Base-by-base conservation (phyloP, 2,329 filamentous ascomycete species). In the Cordyceps fumosorosea region DNA sequence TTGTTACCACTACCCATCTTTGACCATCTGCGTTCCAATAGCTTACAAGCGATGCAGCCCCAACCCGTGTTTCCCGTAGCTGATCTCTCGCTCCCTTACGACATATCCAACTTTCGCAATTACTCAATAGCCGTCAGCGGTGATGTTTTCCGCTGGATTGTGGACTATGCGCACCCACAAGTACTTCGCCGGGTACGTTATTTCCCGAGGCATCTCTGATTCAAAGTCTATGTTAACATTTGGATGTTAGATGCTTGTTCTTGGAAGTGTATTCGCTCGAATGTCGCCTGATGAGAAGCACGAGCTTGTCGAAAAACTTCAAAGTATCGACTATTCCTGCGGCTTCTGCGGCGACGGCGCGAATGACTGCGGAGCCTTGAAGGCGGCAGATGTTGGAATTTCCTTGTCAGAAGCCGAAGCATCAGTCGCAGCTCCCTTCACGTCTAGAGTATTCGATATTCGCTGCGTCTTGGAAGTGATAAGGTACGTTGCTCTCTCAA, bases 281-380 rank as follows among this genome's bases (percentile, higher is more conserved):
- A 99, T 99, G 95, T 98, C 93, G 1, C 96, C 95, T 0, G 96
- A 99, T 72, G 95, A 99, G 75, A 99, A 99, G 74, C 93, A 97
- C 71, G 96, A 99, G 74, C 80, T 99, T 2, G 92, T 99, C 2
- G 95, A 98, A 74, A 99, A 97, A 73, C 82, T 99, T 3, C 96
- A 99, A 73, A 93, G 90, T 68, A 91, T 99, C 66, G 93, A 93
- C 72, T 99, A 97, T 74, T 96, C 90, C 68, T 91, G 87, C 67
- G 95, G 95, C 32, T 99, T 99, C 76, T 99, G 95, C 70, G 95
- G 95, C 51, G 95, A 99, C 72, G 95, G 95, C 47, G 95, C 95
- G 29, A 99, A 99, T 71, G 95, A 99, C 73, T 99, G 95, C 68
- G 95, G 93, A 67, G 96, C 95, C 7, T 80, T 99, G 65, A 99